phyloP scores from a whole-genome alignment of 179 eudicot genomes.

The Carnegiea gigantea region DNA sequence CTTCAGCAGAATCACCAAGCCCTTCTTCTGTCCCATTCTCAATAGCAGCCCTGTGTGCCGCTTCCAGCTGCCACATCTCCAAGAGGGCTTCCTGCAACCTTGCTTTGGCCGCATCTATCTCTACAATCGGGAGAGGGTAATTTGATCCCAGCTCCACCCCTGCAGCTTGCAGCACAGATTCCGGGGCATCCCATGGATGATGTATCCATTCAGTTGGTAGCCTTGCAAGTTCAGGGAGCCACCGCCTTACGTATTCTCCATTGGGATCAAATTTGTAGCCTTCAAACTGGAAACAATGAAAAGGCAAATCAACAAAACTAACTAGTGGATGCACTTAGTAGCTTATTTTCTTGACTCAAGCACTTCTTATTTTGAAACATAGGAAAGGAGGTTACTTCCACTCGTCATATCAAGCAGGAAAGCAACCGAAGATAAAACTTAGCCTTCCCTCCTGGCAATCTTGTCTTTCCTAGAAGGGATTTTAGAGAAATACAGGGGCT shows the following conservation, averaged over 20 bases:
- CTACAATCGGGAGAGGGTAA: conserved; percentile 81
- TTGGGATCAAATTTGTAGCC: conserved; percentile 94
- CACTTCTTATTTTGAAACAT: neutral
- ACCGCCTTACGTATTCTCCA: conserved; percentile 91
- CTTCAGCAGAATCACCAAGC: conserved; percentile 88
- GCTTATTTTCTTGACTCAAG: neutral
- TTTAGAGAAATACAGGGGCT: neutral
- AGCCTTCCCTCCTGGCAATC: neutral
- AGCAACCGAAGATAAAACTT: neutral
- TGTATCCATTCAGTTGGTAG: conserved; percentile 98
- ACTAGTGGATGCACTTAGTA: neutral
- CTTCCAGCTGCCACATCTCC: conserved; percentile 89
- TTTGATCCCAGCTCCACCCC: conserved; percentile 94
- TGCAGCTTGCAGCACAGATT: conserved; percentile 87
- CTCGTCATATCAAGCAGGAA: neutral
- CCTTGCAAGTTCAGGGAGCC: conserved; percentile 97
- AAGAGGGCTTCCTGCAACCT: conserved; percentile 75
- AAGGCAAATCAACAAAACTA: neutral
- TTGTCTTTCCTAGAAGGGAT: neutral
- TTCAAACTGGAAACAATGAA: conserved; percentile 51
- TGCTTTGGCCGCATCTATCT: conserved; percentile 72
- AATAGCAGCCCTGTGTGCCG: conserved; percentile 69
- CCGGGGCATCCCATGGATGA: conserved; percentile 96
- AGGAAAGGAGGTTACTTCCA: neutral
- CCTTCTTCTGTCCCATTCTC: conserved; percentile 96